Conservation (phyloP, 805 yeast genomes). For the Pichia exigua region DNA sequence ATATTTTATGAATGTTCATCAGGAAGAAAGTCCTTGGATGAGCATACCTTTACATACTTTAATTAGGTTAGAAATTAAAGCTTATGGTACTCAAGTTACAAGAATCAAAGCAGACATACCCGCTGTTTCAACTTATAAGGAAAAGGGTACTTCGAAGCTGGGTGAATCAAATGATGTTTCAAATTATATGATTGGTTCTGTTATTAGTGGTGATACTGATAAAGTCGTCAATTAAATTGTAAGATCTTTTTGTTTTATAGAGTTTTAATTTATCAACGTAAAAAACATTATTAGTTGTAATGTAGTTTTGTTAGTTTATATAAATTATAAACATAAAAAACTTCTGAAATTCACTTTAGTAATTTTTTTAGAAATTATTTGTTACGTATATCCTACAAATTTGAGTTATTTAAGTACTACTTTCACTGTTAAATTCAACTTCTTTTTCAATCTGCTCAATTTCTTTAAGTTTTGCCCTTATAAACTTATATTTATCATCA, state of each 20-base stretch:
- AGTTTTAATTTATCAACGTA: neutral
- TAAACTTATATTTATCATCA: slow-evolving; percentile 11
- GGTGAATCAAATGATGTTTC: slow-evolving; percentile 39
- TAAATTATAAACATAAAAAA: neutral
- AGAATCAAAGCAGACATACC: slow-evolving; percentile 94
- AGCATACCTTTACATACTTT: slow-evolving; percentile 93
- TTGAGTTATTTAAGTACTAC: too few species aligned
- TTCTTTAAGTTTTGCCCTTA: slow-evolving; percentile 7
- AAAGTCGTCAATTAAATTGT: slow-evolving; percentile 5
- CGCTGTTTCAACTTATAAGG: slow-evolving; percentile 94
- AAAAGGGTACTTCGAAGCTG: slow-evolving; percentile 74
- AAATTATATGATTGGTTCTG: slow-evolving; percentile 40
- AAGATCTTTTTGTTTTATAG: neutral
- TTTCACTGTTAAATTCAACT: neutral
- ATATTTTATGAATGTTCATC: slow-evolving; percentile 97
- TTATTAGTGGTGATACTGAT: slow-evolving; percentile 30
- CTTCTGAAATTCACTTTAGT: neutral
- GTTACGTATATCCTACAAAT: neutral
- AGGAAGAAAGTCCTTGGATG: slow-evolving; percentile 98
- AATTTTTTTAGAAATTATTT: neutral
- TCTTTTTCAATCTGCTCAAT: neutral
- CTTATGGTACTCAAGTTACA: slow-evolving; percentile 81
- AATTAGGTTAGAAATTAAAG: slow-evolving; percentile 91
- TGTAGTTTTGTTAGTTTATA: neutral
- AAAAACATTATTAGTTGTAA: neutral